Evolutionary conservation across 108 stramenopile species (phyloP).

Genomic region (Conticribra weissflogii): DNA sequence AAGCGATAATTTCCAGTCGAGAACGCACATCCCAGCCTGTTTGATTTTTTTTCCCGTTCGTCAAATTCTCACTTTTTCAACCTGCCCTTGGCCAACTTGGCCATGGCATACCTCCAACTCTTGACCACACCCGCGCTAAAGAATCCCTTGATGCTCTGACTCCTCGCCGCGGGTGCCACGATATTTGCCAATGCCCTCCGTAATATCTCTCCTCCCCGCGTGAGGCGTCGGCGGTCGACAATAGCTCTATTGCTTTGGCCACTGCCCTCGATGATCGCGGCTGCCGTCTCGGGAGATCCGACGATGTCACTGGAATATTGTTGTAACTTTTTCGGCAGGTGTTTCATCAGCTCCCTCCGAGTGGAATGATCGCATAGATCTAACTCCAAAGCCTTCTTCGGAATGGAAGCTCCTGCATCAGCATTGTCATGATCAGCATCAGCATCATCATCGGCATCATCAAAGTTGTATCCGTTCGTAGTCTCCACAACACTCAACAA

Average conservation of each 20-base stretch:
- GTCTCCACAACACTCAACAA: too few relatives aligned
- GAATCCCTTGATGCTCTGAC: slow-evolving; percentile 83
- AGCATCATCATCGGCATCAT: not conserved
- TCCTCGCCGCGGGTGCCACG: slow-evolving; percentile 73
- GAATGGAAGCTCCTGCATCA: too few relatives aligned
- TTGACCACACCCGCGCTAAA: slow-evolving; percentile 72
- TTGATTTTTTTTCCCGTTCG: too few relatives aligned
- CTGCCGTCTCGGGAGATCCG: too few relatives aligned
- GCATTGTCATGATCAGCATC: too few relatives aligned
- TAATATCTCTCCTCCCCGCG: slow-evolving; percentile 16
- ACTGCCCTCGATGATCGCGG: too few relatives aligned
- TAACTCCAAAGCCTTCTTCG: too few relatives aligned
- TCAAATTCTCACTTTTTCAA: slow-evolving; percentile 27
- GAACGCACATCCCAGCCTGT: too few relatives aligned
- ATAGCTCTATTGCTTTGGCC: too few relatives aligned
- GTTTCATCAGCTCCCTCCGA: slow-evolving; percentile 25
- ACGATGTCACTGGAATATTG: slow-evolving; percentile 36
- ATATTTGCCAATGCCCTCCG: slow-evolving; percentile 47
- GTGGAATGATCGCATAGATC: slow-evolving; percentile 22
- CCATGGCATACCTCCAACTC: slow-evolving; percentile 69
- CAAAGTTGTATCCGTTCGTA: not conserved
- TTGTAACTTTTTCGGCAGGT: slow-evolving; percentile 41
- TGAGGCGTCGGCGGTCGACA: slow-evolving; percentile 14
- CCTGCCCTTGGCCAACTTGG: slow-evolving; percentile 80
- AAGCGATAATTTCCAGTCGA: too few relatives aligned